Conservation (phyloP, 768 basidiomycete species). For the Pleurotus tuber-regium region DNA sequence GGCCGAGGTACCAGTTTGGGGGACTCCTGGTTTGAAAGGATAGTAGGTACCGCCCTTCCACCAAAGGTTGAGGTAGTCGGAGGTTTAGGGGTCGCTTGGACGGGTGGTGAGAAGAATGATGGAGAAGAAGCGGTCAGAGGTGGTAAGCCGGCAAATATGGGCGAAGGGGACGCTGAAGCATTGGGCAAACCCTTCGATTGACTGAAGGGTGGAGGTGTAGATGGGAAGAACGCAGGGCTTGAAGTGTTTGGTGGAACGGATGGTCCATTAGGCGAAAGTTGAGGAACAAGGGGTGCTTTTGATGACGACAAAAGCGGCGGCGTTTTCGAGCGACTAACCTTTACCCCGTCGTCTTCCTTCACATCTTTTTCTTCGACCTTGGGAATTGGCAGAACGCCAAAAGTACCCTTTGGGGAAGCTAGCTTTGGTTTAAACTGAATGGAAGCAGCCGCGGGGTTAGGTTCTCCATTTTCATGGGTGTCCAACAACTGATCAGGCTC, state of each 20-base stretch:
- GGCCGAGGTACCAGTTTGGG: background rate
- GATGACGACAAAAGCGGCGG: slow-evolving; percentile 43
- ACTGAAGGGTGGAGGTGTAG: slow-evolving; percentile 6
- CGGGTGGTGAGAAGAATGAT: background rate
- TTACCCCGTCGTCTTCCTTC: slow-evolving; percentile 21
- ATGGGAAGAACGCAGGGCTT: slow-evolving; percentile 3
- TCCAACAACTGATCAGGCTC: slow-evolving; percentile 33
- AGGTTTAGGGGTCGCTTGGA: background rate
- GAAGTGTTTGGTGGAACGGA: slow-evolving; percentile 9
- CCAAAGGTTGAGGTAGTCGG: background rate
- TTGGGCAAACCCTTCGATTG: background rate
- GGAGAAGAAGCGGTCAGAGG: background rate
- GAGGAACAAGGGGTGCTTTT: slow-evolving; percentile 14
- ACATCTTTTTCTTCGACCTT: slow-evolving; percentile 24
- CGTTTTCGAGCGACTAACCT: slow-evolving; percentile 41
- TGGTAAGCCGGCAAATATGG: background rate
- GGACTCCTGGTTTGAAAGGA: background rate
- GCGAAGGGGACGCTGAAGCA: background rate
- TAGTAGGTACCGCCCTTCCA: background rate
- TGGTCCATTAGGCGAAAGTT: slow-evolving; percentile 13
- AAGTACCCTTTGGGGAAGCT: slow-evolving; percentile 37
- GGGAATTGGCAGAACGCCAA: slow-evolving; percentile 28
- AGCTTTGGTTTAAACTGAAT: slow-evolving; percentile 30
- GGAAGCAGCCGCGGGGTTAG: slow-evolving; percentile 12
- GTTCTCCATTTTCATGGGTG: slow-evolving; percentile 30